Base-by-base conservation (phyloP, 352 stramenopile genomes). In the Phytophthora sansomeana region DNA sequence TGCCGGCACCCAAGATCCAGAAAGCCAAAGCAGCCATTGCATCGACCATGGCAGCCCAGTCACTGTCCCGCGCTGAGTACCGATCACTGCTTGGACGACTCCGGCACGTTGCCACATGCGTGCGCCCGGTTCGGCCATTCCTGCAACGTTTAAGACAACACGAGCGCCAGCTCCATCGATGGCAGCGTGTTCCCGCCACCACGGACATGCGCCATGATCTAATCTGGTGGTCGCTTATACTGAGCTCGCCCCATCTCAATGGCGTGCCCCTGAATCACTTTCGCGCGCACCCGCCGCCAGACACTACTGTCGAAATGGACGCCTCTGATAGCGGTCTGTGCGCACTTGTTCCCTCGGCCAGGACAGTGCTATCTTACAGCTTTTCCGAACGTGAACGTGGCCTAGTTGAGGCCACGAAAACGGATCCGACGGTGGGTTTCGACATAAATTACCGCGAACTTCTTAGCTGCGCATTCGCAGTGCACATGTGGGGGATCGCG, bases 401-500 rank as follows among this genome's bases (percentile, higher is more conserved):
- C 1, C 26, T 51, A 7, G 56, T 57, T 6, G 1, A 30, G 0
- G 32, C 16, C 5, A 46, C 35, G 4, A 44, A 61, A 13, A 4
- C 26, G 7, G 33, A 28, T 8, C 17, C 36, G 2, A 16, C n/a
- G 4, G 29, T 17, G 17, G 30, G 50, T 16, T 77, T 70, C 24
- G 64, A 74, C 19, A 78, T 77, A 30, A 74, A 71, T 17, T 77
- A 61, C 8, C 56, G 64, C 7, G 59, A 71, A 16, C 41, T 77
- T 0, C 35, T 74, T 3, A 44, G 43, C 0, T 65, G 26, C 2
- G 55, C 39, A 0, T 53, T 71, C 21, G 56, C 55, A 0, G 53
- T 61, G 1, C 41, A 64, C 9, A 11, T 41, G 3, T 67, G 57
- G 53, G 46, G 28, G 0, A 0, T 3, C 0, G 11, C 11, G 0